Conservation (phyloP, 1,284 basidiomycete genomes). For the Caloboletus inedulis region DNA sequence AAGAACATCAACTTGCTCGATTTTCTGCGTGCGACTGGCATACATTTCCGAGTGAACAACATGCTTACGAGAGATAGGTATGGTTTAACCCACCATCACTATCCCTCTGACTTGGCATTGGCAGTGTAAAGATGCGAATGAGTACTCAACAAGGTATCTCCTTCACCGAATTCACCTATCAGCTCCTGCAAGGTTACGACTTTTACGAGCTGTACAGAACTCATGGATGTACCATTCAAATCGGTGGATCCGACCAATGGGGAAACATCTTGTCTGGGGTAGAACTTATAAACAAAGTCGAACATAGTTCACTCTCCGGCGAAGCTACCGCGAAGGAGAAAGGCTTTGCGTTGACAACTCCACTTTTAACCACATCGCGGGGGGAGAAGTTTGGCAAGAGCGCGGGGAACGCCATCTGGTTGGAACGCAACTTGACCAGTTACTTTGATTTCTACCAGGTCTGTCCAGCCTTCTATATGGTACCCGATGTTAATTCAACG, state of each 20-base stretch:
- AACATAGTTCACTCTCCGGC: slow-evolving; percentile 32
- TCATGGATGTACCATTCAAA: slow-evolving; percentile 78
- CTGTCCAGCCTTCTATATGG: slow-evolving; percentile 15
- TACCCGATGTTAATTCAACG: neutral
- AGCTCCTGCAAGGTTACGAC: slow-evolving; percentile 96
- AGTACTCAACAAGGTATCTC: slow-evolving; percentile 80
- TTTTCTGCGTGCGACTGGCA: slow-evolving; percentile 82
- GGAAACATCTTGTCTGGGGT: slow-evolving; percentile 96
- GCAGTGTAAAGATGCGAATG: slow-evolving; percentile 83
- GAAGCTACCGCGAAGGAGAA: slow-evolving; percentile 35
- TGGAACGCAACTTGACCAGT: slow-evolving; percentile 73
- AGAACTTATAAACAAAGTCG: slow-evolving; percentile 68
- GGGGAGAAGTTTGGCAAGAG: slow-evolving; percentile 99
- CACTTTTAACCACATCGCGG: slow-evolving; percentile 83
- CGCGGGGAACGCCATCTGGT: slow-evolving; percentile 94
- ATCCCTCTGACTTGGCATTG: slow-evolving; percentile 5
- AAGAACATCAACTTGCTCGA: slow-evolving; percentile 72
- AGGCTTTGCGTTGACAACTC: slow-evolving; percentile 89
- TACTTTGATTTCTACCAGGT: slow-evolving; percentile 93
- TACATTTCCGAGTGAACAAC: slow-evolving; percentile 78
- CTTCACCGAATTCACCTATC: slow-evolving; percentile 97
- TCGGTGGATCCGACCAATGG: slow-evolving; percentile 98
- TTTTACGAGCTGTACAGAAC: slow-evolving; percentile 77
- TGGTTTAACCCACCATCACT: slow-evolving; percentile 17
- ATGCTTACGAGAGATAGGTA: slow-evolving; percentile 88